Evolutionary conservation across 345 rosid species (phyloP), one percentile per base, ranked within the genome.

Genomic region (Gynandropsis gynandra): DNA sequence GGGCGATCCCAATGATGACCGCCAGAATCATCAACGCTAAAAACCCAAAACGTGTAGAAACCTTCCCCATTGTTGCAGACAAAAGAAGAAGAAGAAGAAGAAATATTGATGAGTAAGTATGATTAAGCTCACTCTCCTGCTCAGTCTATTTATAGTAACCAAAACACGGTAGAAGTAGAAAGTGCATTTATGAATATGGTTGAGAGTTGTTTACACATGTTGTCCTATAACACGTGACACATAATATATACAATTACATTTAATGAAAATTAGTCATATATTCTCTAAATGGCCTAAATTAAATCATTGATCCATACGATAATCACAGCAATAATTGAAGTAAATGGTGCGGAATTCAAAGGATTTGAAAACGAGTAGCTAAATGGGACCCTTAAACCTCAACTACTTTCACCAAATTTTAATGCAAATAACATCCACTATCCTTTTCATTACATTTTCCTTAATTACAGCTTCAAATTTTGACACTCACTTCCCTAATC

Each of bases 21-120:
- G 58, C 41, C 65, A 65, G 60, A 59, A 59, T n/a, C 45, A 66
- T 59, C 65, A 66, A 47, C 34, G 60, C 16, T 56, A 52, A 41
- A 41, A 59, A 21, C 56, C 61, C 65, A 10, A 52, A n/a, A 7
- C 61, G 55, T 13, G 34, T 59, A 40, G 51, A 52, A 41, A 35
- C 46, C 59, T 66, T 66, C 56, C 70, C 70, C 70, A 65, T 65
- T 32, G 27, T 31, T 47, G 20, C 31, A n/a, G n/a, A n/a, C 15
- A 29, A 3, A 17, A 42, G 11, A 11, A 43, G 17, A 24, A 5
- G 5, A 24, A 24, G 5, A 24, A 24, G 4, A 24, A 24, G 29
- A 24, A 24, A 2, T 24, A 17, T 19, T 44, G 45, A 16, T 44
- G 50, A 45, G 44, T 58, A 24, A n/a, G n/a, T 17, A 46, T 9